Evolutionary conservation across 768 basidiomycete genomes (phyloP).

Genomic region (Tylopilus subfusipes): DNA sequence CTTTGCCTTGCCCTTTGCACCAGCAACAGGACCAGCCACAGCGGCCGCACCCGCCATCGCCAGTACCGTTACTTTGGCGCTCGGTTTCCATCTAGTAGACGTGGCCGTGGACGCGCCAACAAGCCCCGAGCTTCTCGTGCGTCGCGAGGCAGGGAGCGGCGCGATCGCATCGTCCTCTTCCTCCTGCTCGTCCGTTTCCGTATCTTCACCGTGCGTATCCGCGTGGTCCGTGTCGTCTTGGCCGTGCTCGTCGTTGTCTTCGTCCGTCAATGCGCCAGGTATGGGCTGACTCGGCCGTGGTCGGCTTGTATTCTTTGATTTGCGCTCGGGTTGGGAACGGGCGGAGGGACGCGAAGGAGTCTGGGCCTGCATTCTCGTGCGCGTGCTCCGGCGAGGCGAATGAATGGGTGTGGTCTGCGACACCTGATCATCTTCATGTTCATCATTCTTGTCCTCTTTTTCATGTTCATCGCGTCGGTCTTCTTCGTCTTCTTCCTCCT

Average conservation of each 20-base stretch:
- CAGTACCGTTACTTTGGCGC: not conserved
- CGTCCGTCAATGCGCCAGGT: constrained; percentile 43
- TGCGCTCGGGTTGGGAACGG: constrained; percentile 10
- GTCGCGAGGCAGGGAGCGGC: constrained; percentile 31
- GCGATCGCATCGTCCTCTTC: constrained; percentile 34
- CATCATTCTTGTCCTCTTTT: constrained; percentile 22
- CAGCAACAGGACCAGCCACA: not conserved
- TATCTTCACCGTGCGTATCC: constrained; percentile 18
- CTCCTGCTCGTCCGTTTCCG: constrained; percentile 28
- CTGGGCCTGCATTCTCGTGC: constrained; percentile 5
- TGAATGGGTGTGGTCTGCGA: constrained; percentile 5
- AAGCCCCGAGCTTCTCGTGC: constrained; percentile 17
- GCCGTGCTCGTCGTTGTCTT: constrained; percentile 30
- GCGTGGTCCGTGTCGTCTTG: constrained; percentile 24
- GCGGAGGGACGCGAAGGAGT: constrained; percentile 14
- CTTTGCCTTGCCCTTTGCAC: constrained; percentile 18
- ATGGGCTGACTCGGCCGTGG: constrained; percentile 31
- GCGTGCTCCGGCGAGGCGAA: constrained; percentile 14
- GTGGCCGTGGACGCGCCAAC: constrained; percentile 7
- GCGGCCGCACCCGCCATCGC: not conserved
- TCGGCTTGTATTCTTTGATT: constrained; percentile 5
- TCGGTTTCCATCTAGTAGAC: constrained; percentile 9
- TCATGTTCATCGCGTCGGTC: constrained; percentile 18
- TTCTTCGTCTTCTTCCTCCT: constrained; percentile 36
- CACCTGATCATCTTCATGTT: constrained; percentile 3